A percentile compares a stretch with the other conserved stretches of the same genome.
Conservation (phyloP, 306 rosid genomes). For the Glycine tomentella region DNA sequence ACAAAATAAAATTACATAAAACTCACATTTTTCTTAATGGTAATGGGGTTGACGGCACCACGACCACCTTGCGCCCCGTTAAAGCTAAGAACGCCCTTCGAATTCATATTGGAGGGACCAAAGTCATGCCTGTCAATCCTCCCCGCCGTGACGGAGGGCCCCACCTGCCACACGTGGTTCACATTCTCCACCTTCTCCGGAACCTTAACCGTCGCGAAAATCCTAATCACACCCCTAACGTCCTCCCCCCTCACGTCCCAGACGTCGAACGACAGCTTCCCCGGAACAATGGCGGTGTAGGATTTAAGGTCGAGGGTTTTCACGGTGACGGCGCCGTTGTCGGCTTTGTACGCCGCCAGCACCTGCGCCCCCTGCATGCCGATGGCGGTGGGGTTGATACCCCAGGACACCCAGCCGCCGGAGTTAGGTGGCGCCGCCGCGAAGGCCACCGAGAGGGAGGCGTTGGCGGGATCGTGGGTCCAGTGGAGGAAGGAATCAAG, state of each 20-base stretch:
- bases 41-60: conserved; percentile 38
- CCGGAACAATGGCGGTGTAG: conserved; percentile 11
- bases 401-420: conserved; percentile 79
- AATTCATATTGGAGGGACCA: conserved; percentile 38
- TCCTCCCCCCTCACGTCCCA: conserved; percentile 56
- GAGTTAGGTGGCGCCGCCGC: conserved; percentile 50
- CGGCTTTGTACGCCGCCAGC: conserved; percentile 52
- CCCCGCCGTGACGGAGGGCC: conserved; percentile 44
- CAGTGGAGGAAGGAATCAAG: conserved; percentile 72
- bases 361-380: conserved; percentile 77
- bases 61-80: conserved; percentile 5
- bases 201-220: conserved; percentile 52
- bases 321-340: conserved; percentile 45
- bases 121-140: conserved; percentile 39
- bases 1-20: neutral
- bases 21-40: conserved; percentile 66
- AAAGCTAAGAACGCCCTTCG: conserved; percentile 60
- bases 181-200: neutral
- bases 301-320: conserved; percentile 53
- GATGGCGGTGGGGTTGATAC: conserved; percentile 57
- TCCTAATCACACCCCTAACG: conserved; percentile 23
- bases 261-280: conserved; percentile 56
- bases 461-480: conserved; percentile 58
- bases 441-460: conserved; percentile 72
- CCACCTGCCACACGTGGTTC: conserved; percentile 68